Evolutionary conservation across 1,284 basidiomycete species (phyloP).

Genomic region (Tilletia indica): DNA sequence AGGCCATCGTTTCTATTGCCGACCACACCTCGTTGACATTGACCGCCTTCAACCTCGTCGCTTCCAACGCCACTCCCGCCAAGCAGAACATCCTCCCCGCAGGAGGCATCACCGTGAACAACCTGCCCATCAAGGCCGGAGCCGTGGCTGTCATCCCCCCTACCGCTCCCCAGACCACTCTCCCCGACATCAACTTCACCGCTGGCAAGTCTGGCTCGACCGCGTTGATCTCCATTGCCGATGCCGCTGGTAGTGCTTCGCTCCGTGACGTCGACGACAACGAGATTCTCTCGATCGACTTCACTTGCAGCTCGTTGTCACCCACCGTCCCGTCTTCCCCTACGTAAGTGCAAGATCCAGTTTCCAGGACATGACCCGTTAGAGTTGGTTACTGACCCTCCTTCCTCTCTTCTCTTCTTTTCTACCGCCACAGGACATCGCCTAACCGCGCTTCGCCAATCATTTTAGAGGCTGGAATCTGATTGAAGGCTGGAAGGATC

Average conservation of each 20-base stretch:
- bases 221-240: neutral
- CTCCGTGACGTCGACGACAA: constrained; percentile 7
- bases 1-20: neutral
- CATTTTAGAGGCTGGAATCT: no score
- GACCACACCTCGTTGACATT: constrained; percentile 8
- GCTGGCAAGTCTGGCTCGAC: constrained; percentile 16
- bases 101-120: neutral
- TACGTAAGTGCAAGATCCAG: no score
- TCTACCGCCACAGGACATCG: no score
- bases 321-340: constrained; percentile 15
- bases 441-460: no score
- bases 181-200: constrained; percentile 11
- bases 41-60: constrained; percentile 10
- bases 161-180: neutral
- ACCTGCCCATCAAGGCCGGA: neutral
- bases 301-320: neutral
- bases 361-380: no score
- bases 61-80: neutral
- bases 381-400: no score
- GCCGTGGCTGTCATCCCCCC: neutral
- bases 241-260: constrained; percentile 8
- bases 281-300: constrained; percentile 11
- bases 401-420: no score
- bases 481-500: no score
- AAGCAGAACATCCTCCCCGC: constrained; percentile 10